Conservation (phyloP, 345 rosid species). For the Gossypium longicalyx region DNA sequence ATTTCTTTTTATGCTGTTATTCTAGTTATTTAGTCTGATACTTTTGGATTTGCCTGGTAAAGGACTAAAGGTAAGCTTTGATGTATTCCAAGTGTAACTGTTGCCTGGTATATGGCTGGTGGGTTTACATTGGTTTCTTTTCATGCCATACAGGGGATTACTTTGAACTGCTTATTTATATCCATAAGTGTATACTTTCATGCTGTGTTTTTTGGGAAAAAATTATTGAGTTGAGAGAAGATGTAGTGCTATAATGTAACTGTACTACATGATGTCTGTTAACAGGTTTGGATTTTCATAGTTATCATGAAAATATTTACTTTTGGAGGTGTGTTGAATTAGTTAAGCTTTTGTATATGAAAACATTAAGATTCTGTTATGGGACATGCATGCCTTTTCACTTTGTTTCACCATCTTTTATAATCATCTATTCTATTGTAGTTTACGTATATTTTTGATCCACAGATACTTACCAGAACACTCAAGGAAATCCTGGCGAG, state of each 20-base stretch:
- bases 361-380: not conserved
- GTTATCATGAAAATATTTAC: not conserved
- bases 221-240: not conserved
- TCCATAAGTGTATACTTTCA: not conserved
- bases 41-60: not conserved
- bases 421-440: not conserved
- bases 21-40: not conserved
- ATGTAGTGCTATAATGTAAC: not conserved
- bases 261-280: not conserved
- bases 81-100: not conserved
- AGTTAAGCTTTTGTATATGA: not conserved
- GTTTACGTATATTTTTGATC: constrained; percentile 35
- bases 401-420: not conserved
- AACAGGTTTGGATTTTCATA: not conserved
- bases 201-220: not conserved
- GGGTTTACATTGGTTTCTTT: not conserved
- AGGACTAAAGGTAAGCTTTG: not conserved
- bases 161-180: not conserved
- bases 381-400: not conserved
- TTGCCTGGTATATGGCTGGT: not conserved
- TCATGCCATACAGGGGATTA: not conserved
- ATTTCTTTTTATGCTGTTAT: not conserved
- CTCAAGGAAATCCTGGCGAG: constrained; percentile 74
- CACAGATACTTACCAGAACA: constrained; percentile 72
- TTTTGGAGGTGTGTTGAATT: not conserved